Percentiles rank a stretch among this genome's conserved stretches.
Evolutionary conservation across 169 alveolate genomes (phyloP).

Genomic region (Plasmodium falciparum): DNA sequence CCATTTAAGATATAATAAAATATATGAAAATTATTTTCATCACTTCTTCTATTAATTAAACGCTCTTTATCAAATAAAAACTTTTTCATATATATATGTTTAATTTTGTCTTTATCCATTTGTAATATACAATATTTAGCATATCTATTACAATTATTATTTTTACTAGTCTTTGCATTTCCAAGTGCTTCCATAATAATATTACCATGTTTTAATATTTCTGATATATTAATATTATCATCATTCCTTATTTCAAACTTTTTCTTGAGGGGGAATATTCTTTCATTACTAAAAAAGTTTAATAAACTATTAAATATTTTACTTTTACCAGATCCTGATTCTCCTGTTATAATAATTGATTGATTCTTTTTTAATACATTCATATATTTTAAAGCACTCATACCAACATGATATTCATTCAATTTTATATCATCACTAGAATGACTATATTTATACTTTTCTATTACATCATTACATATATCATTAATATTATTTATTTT

Average conservation of each 20-base stretch:
- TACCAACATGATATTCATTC: conserved; percentile 37
- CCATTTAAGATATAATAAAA: conserved; percentile 67
- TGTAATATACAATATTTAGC: conserved; percentile 29
- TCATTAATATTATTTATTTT: not conserved
- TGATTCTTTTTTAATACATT: conserved; percentile 81
- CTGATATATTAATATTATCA: not conserved
- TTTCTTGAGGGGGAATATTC: not conserved
- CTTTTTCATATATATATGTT: conserved; percentile 12
- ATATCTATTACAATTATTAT: conserved; percentile 52
- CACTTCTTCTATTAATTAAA: conserved; percentile 12
- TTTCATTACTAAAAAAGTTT: conserved; percentile 85
- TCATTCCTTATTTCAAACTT: not conserved
- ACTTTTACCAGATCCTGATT: conserved; percentile 96
- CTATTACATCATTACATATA: conserved; percentile 16
- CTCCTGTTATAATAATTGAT: conserved; percentile 94
- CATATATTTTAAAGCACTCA: conserved; percentile 27
- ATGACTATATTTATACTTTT: conserved; percentile 11
- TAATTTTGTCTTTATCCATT: conserved; percentile 14
- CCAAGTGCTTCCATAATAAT: conserved; percentile 56
- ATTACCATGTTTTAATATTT: conserved; percentile 19
- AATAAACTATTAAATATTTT: conserved; percentile 93
- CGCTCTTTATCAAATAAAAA: conserved; percentile 56
- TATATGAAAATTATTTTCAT: conserved; percentile 44
- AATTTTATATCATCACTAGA: conserved; percentile 3
- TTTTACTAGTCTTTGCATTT: conserved; percentile 27